Base-by-base conservation (phyloP, 2,329 filamentous ascomycete species). In the Elsinoe fawcettii region DNA sequence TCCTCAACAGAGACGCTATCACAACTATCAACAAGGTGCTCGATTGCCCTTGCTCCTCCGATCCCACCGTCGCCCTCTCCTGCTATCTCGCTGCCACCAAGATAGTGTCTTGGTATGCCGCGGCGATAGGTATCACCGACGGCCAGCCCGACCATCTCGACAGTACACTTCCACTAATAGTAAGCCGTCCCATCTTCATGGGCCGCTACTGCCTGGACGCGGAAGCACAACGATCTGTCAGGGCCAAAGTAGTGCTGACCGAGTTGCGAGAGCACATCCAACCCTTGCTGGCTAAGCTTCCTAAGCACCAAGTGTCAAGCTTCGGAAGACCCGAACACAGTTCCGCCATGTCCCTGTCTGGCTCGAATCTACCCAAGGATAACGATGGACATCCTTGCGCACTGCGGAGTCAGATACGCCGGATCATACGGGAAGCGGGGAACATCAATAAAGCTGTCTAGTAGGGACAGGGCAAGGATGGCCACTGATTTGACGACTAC, bases 231-330 rank as follows among this genome's bases (percentile, higher is more conserved):
- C 57, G 57, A 6, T 57, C 57, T 5, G 57, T 60, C 23, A 47
- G 59, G 14, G 59, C 57, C 9, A 56, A 56, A 16, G 47, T 60
- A 2, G 57, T 60, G 18, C 54, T 60, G 9, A 51, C 55, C 39
- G 58, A 60, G 56, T 47, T 60, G 14, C 49, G 49, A 25, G 58
- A 60, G 49, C 58, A 58, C 56, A 55, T 60, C 3, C 58, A 60
- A 53, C 49, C 49, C 49, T 20, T 58, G 56, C 49, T 58, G 22
- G 47, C 46, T 30, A 51, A 51, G 27, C 47, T 58, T 30, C 56
- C 56, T 32, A 58, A 44, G 41, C 51, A 58, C 36, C 56, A 58
- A 22, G 27, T 58, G n/a, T 58, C 56, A 43, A 53, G 43, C 34
- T 32, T 43, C 46, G 51, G 51, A 20, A 41, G 56, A 23, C 34